Evolutionary conservation across 345 rosid species (phyloP).

Genomic region (Boechera retrofracta): DNA sequence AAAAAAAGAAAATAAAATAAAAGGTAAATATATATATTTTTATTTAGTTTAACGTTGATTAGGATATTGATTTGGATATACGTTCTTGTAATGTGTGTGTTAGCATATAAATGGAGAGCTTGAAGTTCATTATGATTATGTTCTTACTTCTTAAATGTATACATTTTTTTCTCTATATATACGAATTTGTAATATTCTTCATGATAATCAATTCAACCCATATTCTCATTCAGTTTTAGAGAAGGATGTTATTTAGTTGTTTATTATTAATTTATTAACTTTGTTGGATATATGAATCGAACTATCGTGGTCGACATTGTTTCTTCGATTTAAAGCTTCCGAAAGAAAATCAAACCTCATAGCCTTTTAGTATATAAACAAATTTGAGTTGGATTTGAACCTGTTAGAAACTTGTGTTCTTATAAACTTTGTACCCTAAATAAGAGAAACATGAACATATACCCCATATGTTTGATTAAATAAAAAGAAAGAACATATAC

Average conservation of each 20-base stretch:
- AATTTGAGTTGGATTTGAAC: background rate
- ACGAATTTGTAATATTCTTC: slow-evolving; percentile 13
- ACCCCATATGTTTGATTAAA: too few relatives aligned
- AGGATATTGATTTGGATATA: slow-evolving; percentile 26
- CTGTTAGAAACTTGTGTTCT: background rate
- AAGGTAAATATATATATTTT: slow-evolving; percentile 34
- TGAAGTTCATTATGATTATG: slow-evolving; percentile 26
- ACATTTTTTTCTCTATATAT: slow-evolving; percentile 28
- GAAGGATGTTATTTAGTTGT: background rate
- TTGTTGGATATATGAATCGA: slow-evolving; percentile 16
- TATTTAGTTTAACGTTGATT: background rate
- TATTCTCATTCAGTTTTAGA: slow-evolving; percentile 20
- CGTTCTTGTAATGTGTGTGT: slow-evolving; percentile 20
- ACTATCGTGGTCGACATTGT: background rate
- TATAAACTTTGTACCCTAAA: too few relatives aligned
- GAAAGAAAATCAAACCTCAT: background rate
- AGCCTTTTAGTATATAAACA: background rate
- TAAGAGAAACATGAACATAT: background rate
- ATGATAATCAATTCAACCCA: background rate
- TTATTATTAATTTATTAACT: background rate
- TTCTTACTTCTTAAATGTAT: slow-evolving; percentile 32
- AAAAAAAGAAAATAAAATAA: slow-evolving; percentile 2
- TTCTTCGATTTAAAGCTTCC: background rate
- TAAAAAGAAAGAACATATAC: too few relatives aligned
- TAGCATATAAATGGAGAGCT: slow-evolving; percentile 22